Base-by-base conservation (phyloP, 768 basidiomycete species). In the Peribolospora baueri region DNA sequence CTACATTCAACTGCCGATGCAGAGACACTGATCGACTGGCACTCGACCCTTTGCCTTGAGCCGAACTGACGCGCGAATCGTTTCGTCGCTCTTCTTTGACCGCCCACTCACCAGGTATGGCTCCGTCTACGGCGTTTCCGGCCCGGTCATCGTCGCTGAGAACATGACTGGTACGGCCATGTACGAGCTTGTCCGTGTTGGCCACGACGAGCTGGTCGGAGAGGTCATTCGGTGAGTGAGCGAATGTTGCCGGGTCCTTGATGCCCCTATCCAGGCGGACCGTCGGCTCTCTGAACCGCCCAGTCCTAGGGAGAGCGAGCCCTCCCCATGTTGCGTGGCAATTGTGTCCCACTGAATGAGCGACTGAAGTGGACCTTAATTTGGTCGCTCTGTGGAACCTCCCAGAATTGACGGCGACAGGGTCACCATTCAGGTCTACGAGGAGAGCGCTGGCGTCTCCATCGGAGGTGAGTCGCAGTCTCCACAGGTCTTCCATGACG, bases 391-490 rank as follows among this genome's bases (percentile, higher is more conserved):
- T 25, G 25, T 1, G 25, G 25, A 25, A 25, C 25, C 25, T 25
- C 25, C 25, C 25, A 25, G 25, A 25, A 25, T 25, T 25, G 25
- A 25, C 61, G 79, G 79, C 58, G 93, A 98, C 71, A 91, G 93
- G 71, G 84, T 84, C 47, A 97, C 93, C 9, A 95, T 98, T 58
- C 93, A 98, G 68, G 93, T 98, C 7, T 97, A 98, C 65, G 93
- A 98, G 69, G 93, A 98, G 72, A 97, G 5, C 51, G 48, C 48
- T 56, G n/a, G 7, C 51, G 5, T 13, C 39, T 7, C 13, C n/a
- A 9, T 46, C 10, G 25, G 25, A 25, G 25, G 25, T 25, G 25
- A 25, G 25, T 25, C 25, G 25, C 25, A 25, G 25, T 25, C 25
- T 25, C 25, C 25, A 25, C 25, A 25, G 25, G 25, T 25, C 25